Evolutionary conservation across 345 rosid genomes (phyloP).

Genomic region (Hibiscus tridactylites): DNA sequence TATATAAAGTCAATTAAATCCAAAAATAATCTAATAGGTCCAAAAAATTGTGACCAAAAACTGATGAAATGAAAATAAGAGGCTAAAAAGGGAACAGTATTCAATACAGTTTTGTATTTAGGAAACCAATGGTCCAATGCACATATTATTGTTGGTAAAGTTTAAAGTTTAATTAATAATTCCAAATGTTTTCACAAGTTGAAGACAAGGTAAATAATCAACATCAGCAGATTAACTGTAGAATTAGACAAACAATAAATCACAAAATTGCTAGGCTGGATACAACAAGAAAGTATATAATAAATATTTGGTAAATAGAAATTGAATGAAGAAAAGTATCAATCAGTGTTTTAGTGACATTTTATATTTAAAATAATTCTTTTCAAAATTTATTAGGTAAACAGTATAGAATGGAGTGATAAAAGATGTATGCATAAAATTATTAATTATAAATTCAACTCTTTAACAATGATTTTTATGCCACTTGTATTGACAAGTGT

Average conservation of each 20-base stretch:
- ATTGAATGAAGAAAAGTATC: not conserved
- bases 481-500: no score
- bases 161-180: not conserved
- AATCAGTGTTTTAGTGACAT: not conserved
- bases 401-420: no score
- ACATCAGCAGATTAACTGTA: not conserved
- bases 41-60: not conserved
- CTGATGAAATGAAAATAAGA: not conserved
- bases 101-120: not conserved
- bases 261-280: not conserved
- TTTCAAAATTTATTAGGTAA: no score
- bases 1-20: no score
- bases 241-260: not conserved
- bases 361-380: no score
- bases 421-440: no score
- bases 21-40: no score
- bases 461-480: no score
- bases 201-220: not conserved
- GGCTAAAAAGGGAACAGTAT: not conserved
- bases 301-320: not conserved
- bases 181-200: not conserved
- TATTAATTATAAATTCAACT: no score
- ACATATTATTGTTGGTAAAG: not conserved
- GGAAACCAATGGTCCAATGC: not conserved
- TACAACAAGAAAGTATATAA: not conserved